phyloP scores from a whole-genome alignment of 306 rosid species.

The Canavalia ensiformis region DNA sequence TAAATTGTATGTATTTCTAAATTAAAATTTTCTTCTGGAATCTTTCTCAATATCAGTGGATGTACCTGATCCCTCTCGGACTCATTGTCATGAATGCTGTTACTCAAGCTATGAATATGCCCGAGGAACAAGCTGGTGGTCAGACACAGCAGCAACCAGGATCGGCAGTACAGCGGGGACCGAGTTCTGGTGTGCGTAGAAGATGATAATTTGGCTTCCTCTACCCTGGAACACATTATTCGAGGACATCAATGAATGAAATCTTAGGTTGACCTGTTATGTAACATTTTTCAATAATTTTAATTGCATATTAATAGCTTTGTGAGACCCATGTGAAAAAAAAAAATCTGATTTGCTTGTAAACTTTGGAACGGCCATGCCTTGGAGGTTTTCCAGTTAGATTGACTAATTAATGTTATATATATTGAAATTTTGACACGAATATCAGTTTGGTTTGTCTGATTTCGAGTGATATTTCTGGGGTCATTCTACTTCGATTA shows the following conservation, averaged over 20 bases:
- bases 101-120: conserved; percentile 97
- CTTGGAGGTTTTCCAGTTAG: conserved; percentile 31
- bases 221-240: conserved; percentile 19
- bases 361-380: conserved; percentile 11
- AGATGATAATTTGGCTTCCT: conserved; percentile 56
- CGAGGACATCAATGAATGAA: conserved; percentile 36
- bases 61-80: conserved; percentile 96
- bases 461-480: background rate
- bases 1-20: conserved; percentile 14
- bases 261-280: conserved; percentile 43
- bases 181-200: conserved; percentile 76
- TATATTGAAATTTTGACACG: conserved; percentile 47
- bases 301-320: conserved; percentile 37
- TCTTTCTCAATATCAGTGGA: conserved; percentile 73
- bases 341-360: conserved; percentile 19
- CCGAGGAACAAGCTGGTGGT: conserved; percentile 83
- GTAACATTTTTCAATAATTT: conserved; percentile 40
- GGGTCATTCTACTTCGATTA: background rate
- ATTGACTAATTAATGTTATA: conserved; percentile 40
- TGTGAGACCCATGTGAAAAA: conserved; percentile 18
- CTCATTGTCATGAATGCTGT: conserved; percentile 91
- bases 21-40: conserved; percentile 23
- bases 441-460: conserved; percentile 30
- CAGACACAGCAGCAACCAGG: conserved; percentile 66
- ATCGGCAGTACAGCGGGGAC: conserved; percentile 68